These are phyloP conservation scores for Deinandra increscens DNA, from an alignment of 129 eudicot species.

Conservation along the genomic window DNA sequence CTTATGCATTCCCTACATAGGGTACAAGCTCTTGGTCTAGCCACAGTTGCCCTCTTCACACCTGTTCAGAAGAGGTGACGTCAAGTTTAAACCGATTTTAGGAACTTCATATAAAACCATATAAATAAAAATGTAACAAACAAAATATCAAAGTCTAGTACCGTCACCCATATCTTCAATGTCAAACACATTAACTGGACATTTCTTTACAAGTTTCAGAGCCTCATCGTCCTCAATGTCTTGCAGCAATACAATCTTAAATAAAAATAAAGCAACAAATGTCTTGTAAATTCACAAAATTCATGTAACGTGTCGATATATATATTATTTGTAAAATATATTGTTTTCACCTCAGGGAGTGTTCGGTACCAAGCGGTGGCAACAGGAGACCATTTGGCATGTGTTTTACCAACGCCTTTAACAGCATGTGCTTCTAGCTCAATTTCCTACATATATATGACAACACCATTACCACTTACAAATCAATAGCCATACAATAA, in stretches of 20 bases:
- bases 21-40: constrained; percentile 77
- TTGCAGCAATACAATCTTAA: constrained; percentile 69
- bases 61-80: constrained; percentile 35
- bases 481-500: too few relatives aligned
- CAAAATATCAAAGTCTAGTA: constrained; percentile 21
- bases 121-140: background rate
- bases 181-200: constrained; percentile 81
- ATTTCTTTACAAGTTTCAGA: constrained; percentile 60
- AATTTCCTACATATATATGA: constrained; percentile 56
- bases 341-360: constrained; percentile 80
- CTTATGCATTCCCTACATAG: too few relatives aligned
- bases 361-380: constrained; percentile 98
- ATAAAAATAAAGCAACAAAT: background rate
- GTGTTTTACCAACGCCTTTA: constrained; percentile 88
- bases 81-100: background rate
- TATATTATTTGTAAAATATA: background rate
- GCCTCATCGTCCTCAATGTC: constrained; percentile 65
- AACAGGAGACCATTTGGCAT: constrained; percentile 98
- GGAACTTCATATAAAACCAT: background rate
- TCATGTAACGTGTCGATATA: background rate
- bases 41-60: constrained; percentile 61
- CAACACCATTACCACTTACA: background rate
- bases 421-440: constrained; percentile 96
- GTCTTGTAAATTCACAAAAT: background rate
- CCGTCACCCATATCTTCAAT: constrained; percentile 79